Conservation (phyloP, 1,284 basidiomycete species). For the Laetiporus sulphureus region DNA sequence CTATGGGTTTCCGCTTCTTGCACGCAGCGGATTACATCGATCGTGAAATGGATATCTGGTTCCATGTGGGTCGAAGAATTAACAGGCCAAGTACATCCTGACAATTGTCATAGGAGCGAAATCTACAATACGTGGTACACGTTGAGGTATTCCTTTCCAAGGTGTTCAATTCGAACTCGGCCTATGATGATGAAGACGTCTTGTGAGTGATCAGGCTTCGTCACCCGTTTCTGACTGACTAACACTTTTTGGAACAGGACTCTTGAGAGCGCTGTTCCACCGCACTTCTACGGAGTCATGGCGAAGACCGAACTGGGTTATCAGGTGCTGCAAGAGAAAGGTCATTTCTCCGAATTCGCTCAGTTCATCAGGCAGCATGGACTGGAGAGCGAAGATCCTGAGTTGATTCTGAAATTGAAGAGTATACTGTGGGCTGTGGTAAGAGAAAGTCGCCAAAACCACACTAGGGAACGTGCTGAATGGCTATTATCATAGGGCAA, state of each 20-base stretch:
- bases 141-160: conserved; percentile 83
- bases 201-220: conserved; percentile 45
- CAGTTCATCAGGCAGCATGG: conserved; percentile 87
- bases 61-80: conserved; percentile 56
- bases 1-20: conserved; percentile 88
- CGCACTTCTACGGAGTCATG: conserved; percentile 97
- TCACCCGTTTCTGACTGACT: too few relatives aligned
- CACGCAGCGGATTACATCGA: conserved; percentile 91
- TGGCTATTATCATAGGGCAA: conserved; percentile 87
- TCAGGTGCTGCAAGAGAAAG: conserved; percentile 82
- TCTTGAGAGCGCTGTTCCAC: conserved; percentile 87
- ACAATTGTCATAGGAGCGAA: conserved; percentile 59
- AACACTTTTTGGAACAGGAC: too few relatives aligned
- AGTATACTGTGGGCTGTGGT: conserved; percentile 97
- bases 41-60: conserved; percentile 94
- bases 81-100: neutral
- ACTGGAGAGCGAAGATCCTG: conserved; percentile 76
- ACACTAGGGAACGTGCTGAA: neutral
- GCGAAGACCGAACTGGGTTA: conserved; percentile 94
- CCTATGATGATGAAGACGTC: conserved; percentile 61
- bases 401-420: conserved; percentile 85
- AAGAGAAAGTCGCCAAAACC: conserved; percentile 23
- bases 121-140: conserved; percentile 81
- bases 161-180: conserved; percentile 54
- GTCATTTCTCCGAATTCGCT: conserved; percentile 88